Conservation (phyloP, 2,329 filamentous ascomycete species). For the Thelonectria blattea region DNA sequence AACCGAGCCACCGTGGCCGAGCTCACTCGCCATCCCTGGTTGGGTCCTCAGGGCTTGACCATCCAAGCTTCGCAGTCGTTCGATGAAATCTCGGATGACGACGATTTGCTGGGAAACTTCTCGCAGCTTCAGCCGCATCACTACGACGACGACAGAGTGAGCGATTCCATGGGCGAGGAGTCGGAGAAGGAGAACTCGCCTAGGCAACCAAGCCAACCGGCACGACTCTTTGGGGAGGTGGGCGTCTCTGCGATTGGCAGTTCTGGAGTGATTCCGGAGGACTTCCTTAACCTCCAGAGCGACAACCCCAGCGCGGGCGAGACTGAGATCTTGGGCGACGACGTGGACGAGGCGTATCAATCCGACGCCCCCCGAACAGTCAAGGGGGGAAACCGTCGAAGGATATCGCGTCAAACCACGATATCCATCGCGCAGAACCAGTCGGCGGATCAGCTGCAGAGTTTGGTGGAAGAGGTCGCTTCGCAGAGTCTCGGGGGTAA, state of each 20-base stretch:
- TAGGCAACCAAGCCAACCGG: constrained; percentile 59
- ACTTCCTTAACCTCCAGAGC: constrained; percentile 55
- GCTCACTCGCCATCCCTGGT: constrained; percentile 77
- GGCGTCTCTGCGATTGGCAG: constrained; percentile 59
- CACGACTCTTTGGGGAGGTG: constrained; percentile 62
- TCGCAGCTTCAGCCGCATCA: constrained; percentile 59
- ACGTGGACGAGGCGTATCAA: constrained; percentile 50
- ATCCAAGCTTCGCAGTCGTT: constrained; percentile 54
- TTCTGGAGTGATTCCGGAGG: constrained; percentile 56
- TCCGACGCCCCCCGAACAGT: constrained; percentile 48
- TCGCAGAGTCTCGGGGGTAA: constrained; percentile 63
- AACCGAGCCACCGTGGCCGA: constrained; percentile 75
- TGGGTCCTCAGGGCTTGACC: constrained; percentile 48
- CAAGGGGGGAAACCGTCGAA: constrained; percentile 35
- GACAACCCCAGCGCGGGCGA: constrained; percentile 48
- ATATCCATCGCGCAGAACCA: constrained; percentile 51
- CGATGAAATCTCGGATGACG: constrained; percentile 68
- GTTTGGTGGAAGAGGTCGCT: constrained; percentile 56
- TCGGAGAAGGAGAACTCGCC: constrained; percentile 82
- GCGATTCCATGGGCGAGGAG: constrained; percentile 63
- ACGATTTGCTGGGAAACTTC: constrained; percentile 61
- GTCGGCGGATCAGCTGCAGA: constrained; percentile 58
- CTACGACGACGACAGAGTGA: constrained; percentile 47
- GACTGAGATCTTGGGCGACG: constrained; percentile 53
- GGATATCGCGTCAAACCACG: constrained; percentile 31